phyloP scores from a whole-genome alignment of 2,329 filamentous ascomycete species.

The Penicillium sp. region DNA sequence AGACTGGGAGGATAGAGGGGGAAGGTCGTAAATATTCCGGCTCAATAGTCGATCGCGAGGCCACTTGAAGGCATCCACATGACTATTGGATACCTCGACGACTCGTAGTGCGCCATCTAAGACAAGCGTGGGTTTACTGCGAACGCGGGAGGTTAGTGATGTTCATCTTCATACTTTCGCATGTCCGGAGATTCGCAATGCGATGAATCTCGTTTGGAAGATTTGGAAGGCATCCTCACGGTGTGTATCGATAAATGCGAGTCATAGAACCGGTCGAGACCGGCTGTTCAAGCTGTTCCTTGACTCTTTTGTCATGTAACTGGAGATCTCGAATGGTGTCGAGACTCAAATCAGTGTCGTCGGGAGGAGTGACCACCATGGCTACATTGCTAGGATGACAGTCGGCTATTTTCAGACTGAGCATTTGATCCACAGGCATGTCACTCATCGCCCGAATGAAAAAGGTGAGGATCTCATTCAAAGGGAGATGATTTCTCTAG shows the following conservation, averaged over 20 bases:
- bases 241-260: slow-evolving; percentile 9
- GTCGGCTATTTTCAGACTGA: slow-evolving; percentile 24
- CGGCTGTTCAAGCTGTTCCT: too few relatives aligned
- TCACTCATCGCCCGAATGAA: not conserved
- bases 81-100: slow-evolving; percentile 46
- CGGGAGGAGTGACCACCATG: slow-evolving; percentile 26
- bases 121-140: slow-evolving; percentile 35
- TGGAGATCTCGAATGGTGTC: not conserved
- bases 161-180: not conserved
- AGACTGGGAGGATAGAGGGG: slow-evolving; percentile 33
- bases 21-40: slow-evolving; percentile 40
- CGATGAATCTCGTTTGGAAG: too few relatives aligned
- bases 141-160: not conserved
- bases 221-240: not conserved
- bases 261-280: not conserved
- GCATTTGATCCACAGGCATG: slow-evolving; percentile 22
- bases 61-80: slow-evolving; percentile 34
- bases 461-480: slow-evolving; percentile 3
- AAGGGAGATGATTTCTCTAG: not conserved
- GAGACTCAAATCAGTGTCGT: slow-evolving; percentile 15
- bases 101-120: slow-evolving; percentile 38
- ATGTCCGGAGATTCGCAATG: not conserved
- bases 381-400: slow-evolving; percentile 18
- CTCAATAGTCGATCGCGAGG: slow-evolving; percentile 37
- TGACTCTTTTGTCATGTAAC: not conserved